Evolutionary conservation across 371 early-diverging fungal species (phyloP).

Genomic region (Mucor plumbeus): DNA sequence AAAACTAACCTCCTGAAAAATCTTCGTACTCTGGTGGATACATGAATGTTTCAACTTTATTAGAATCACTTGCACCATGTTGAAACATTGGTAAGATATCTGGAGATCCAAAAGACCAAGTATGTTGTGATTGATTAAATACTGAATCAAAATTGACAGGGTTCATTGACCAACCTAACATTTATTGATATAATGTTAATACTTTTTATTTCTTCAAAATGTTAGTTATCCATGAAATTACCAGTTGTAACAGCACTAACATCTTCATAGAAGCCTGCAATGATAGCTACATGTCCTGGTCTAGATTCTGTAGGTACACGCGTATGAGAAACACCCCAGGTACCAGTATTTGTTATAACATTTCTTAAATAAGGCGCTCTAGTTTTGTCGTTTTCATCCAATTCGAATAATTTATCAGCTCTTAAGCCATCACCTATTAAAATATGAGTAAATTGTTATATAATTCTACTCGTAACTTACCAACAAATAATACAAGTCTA

Average conservation of each 20-base stretch:
- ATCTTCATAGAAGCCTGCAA: constrained; percentile 98
- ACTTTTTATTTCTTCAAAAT: background rate
- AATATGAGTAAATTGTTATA: background rate
- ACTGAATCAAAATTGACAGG: constrained; percentile 96
- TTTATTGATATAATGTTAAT: background rate
- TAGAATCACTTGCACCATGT: constrained; percentile 83
- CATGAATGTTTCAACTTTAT: constrained; percentile 86
- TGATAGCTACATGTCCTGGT: constrained; percentile 97
- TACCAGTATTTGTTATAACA: constrained; percentile 67
- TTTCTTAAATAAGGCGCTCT: constrained; percentile 80
- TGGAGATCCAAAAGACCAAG: constrained; percentile 98
- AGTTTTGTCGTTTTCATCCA: constrained; percentile 47
- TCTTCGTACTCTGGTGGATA: constrained; percentile 89
- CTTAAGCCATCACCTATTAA: constrained; percentile 87
- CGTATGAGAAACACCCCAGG: constrained; percentile 95
- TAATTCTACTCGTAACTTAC: constrained; percentile 37
- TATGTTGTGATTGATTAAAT: constrained; percentile 89
- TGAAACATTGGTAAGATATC: constrained; percentile 97
- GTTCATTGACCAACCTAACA: constrained; percentile 93
- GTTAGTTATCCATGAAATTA: constrained; percentile 9
- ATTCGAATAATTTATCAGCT: constrained; percentile 89
- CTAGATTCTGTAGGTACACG: constrained; percentile 97
- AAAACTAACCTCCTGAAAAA: constrained; percentile 73
- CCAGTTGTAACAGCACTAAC: constrained; percentile 96
- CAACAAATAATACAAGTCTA: constrained; percentile 89